Base-by-base conservation (phyloP, 805 yeast genomes). In the Clavispora vitiphila region DNA sequence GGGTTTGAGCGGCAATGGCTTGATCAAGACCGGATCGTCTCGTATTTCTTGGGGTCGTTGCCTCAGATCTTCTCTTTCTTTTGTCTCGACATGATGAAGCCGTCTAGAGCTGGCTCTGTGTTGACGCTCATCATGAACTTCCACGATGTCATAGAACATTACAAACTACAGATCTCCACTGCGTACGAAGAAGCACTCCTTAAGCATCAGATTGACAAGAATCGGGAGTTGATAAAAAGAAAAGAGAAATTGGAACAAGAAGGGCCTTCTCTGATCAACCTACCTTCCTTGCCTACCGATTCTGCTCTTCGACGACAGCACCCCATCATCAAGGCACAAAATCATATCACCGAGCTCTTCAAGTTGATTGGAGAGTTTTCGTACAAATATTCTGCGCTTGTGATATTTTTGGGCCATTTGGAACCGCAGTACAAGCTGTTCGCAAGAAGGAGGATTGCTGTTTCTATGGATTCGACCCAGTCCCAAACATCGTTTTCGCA, bases 141-240 rank as follows among this genome's bases (percentile, higher is more conserved):
- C 46, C 71, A 67, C 46, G 71, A 68, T 24, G 26, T 61, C 19
- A 34, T 65, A 4, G 72, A 69, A 32, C 43, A 58, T 19, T 69
- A 68, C 44, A 58, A 57, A 25, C 50, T 61, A 21, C 69, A 69
- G 42, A 39, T 66, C 4, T 49, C 64, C 1, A 54, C 66, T 1
- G 44, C 58, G 12, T 58, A 68, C 40, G 71, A 68, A 48, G 67
- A 64, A 36, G 31, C 54, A 1, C 44, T 69, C 11, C 49, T 67
- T 9, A 58, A 58, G 38, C 56, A 56, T 40, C 70, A 67, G 37
- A 53, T 64, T 15, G 58, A 53, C 15, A 55, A 58, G 34, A 57
- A 65, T 40, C 26, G 48, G 7, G 38, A 40, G 2, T 40, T 58
- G 8, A 32, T 64, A 3, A 43, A 47, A 2, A 60, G 57, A 38